A percentile compares a stretch with the other conserved stretches of the same genome.
phyloP scores from a whole-genome alignment of 805 yeast genomes.

The Ascoidea asiatica region DNA sequence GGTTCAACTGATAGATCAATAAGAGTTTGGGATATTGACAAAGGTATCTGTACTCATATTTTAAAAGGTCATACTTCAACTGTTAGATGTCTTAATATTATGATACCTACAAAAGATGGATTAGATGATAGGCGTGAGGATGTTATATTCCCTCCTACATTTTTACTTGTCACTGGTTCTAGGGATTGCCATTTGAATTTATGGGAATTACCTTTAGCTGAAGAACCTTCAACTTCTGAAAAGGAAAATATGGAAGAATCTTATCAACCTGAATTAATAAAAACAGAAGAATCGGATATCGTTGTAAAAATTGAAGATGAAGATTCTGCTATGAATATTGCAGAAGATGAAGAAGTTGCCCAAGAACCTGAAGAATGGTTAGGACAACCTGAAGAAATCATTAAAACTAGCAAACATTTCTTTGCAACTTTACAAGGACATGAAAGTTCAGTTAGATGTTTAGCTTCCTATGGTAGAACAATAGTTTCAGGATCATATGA shows the following conservation, averaged over 20 bases:
- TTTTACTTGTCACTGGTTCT: slow-evolving; percentile 75
- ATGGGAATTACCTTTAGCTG: slow-evolving; percentile 61
- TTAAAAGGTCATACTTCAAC: slow-evolving; percentile 89
- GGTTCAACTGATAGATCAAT: slow-evolving; percentile 94
- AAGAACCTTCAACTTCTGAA: slow-evolving; percentile 20
- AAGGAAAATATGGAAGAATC: slow-evolving; percentile 3
- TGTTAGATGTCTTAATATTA: slow-evolving; percentile 78
- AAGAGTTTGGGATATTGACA: slow-evolving; percentile 80
- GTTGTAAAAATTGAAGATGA: not conserved
- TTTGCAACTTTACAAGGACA: slow-evolving; percentile 64
- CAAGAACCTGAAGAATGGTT: slow-evolving; percentile 4
- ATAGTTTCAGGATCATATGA: slow-evolving; percentile 89
- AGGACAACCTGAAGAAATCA: slow-evolving; percentile 1
- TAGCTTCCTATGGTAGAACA: slow-evolving; percentile 73
- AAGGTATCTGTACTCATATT: slow-evolving; percentile 81
- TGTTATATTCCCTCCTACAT: slow-evolving; percentile 43
- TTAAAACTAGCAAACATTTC: slow-evolving; percentile 40
- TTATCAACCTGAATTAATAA: too few species aligned
- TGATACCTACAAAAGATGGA: slow-evolving; percentile 54
- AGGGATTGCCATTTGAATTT: slow-evolving; percentile 75
- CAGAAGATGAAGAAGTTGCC: slow-evolving; percentile 3
- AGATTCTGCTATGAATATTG: not conserved
- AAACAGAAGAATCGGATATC: not conserved
- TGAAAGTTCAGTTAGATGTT: slow-evolving; percentile 70
- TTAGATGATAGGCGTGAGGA: slow-evolving; percentile 44